Base-by-base conservation (phyloP, 208 protist species). In the Leishmania guyanensis region DNA sequence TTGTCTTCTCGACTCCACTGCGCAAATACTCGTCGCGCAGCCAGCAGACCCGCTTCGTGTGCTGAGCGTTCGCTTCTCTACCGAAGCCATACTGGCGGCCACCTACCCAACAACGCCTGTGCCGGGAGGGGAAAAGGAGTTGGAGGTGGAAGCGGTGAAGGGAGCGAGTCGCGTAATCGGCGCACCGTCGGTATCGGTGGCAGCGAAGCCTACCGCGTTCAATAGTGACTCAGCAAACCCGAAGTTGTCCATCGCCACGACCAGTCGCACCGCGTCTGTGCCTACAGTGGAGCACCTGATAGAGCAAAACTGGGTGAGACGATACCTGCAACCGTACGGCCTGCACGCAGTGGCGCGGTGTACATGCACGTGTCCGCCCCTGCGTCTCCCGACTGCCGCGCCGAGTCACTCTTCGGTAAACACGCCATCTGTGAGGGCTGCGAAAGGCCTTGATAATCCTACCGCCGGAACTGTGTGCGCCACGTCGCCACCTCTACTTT, bases 11-110 rank as follows among this genome's bases (percentile, higher is more conserved):
- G 80, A 89, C 65, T 60, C 68, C 33, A 79, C 87, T 1, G 72
- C 81, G 36, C 79, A 83, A 39, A 60, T 90, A 22, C 78, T 90
- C 48, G n/a, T 66, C 2, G 83, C 84, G 56, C 84, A 87, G 74
- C 89, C 89, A 20, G 58, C 75, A 33, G 84, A 88, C 56, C 86
- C 89, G 16, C 72, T 83, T 12, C 82, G 75, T 39, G 86, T 78
- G 3, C 68, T 90, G 33, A 65, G 68, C n/a, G 74, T 86, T 33
- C 79, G 77, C 83, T 81, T 92, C 22, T 75, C 83, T 53, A 83
- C 56, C 39, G 86, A 89, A 50, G 80, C 75, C 3, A 20, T 87
- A 22, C 83, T 86, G 43, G 48, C 84, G 26, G 60, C 73, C 29
- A 46, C 75, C 17, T 82, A 79, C 68, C 79, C 77, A n/a, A 33